Evolutionary conservation across 2,329 filamentous ascomycete species (phyloP), one percentile per base, ranked within the genome.

Genomic region (Rhynchosporium graminicola): DNA sequence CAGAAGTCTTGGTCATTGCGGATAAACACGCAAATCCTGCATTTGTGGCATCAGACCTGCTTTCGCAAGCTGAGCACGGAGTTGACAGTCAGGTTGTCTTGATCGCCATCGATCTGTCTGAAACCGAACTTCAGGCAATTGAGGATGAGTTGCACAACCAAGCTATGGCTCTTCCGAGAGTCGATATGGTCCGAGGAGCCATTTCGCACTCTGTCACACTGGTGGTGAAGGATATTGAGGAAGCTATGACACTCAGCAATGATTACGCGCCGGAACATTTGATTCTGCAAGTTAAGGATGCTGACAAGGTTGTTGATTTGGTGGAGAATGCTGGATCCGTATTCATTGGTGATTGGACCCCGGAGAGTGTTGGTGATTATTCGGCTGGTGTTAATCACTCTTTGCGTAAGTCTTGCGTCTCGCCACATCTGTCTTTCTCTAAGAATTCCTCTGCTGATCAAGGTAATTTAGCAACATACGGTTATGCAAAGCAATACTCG

Each of bases 331-430:
- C 95, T 2, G 95, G 95, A 20, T 97, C 92, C 74, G 93, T 99
- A 6, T 99, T 99, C 75, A 88, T 98, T 67, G 95, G 95, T 9
- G 83, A 90, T 68, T 99, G 95, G 95, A 98, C 95, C 0, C 95
- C 95, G 5, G 95, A 99, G 79, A 96, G 91, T 75, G 95, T 99
- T 3, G 95, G 95, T 51, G 95, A 99, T 76, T 99, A 99, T 79
- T 97, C 92, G 67, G 95, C 95, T 59, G 95, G 95, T 73, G 95
- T 99, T 47, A 99, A 99, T 77, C 95, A 99, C 80, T 96, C 91
- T 63, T 80, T 99, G 68, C 95, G 92, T 96, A 88, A 85, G 91
- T 88, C 62, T 52, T 15, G 42, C 10, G 65, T 29, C 26, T 26
- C 46, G 0, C 43, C 46, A 40, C 40, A 20, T 20, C 20, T 20